Percentiles rank a stretch among this genome's conserved stretches.
These are phyloP conservation scores for Ganoderma sp. DNA, from an alignment of 1,284 basidiomycete genomes.

Conservation along the genomic window DNA sequence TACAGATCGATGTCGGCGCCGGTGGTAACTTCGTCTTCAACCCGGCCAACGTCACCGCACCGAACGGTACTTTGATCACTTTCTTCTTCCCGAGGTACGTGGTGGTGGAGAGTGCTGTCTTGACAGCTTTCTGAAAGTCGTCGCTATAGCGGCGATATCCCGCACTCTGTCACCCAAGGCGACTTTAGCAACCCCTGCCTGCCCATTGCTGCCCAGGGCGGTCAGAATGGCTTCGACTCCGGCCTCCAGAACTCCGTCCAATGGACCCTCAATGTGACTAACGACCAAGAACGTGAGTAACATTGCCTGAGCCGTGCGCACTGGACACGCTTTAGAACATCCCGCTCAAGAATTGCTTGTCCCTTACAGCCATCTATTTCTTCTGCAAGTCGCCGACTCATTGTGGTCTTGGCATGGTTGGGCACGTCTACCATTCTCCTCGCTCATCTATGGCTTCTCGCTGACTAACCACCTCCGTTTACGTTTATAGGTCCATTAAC, in stretches of 20 bases:
- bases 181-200: conserved; percentile 56
- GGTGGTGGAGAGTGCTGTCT: conserved; percentile 33
- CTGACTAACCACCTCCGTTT: neutral
- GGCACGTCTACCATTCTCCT: conserved; percentile 35
- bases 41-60: conserved; percentile 54
- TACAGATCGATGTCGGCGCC: conserved; percentile 53
- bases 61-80: conserved; percentile 54
- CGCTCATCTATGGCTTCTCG: neutral
- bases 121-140: neutral
- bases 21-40: conserved; percentile 49
- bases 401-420: conserved; percentile 67
- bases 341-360: neutral
- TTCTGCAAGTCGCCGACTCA: conserved; percentile 63
- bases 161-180: conserved; percentile 63
- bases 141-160: conserved; percentile 29
- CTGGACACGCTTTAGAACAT: conserved; percentile 10
- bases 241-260: conserved; percentile 47
- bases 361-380: conserved; percentile 61
- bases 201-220: conserved; percentile 47
- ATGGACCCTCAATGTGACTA: conserved; percentile 58
- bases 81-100: conserved; percentile 60
- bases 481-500: conserved; percentile 56
- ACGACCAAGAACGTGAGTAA: conserved; percentile 52
- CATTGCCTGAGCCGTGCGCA: conserved; percentile 1
- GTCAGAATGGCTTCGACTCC: conserved; percentile 57